These are phyloP conservation scores for Trichophyton verrucosum DNA, from an alignment of 2,329 filamentous ascomycete genomes.

Conservation along the genomic window DNA sequence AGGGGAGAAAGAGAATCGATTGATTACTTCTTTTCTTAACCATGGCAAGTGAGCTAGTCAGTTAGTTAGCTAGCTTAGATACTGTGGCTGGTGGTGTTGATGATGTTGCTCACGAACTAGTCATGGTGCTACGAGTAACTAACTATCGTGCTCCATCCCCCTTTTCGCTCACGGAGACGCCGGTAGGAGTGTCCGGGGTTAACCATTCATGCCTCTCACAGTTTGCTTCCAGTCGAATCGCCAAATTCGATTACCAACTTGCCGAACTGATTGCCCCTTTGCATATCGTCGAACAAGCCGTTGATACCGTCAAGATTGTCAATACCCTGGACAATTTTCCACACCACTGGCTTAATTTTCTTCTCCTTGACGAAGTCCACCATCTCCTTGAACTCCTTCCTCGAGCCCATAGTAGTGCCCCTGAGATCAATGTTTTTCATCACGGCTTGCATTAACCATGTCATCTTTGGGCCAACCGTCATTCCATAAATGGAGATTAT, in stretches of 20 bases:
- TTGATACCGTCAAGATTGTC: conserved; percentile 70
- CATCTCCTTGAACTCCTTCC: conserved; percentile 85
- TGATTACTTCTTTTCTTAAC: not conserved
- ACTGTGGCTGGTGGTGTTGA: not conserved
- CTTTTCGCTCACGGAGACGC: not conserved
- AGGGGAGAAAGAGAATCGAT: not conserved
- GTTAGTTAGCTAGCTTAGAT: not conserved
- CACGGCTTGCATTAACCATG: conserved; percentile 71
- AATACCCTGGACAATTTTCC: conserved; percentile 58
- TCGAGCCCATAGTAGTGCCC: conserved; percentile 83
- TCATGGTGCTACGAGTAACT: not conserved
- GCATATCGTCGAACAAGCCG: conserved; percentile 75
- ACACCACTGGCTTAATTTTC: conserved; percentile 65
- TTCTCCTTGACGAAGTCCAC: conserved; percentile 64
- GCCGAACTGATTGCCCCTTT: conserved; percentile 73
- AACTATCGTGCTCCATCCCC: not conserved
- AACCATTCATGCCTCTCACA: conserved; percentile 5
- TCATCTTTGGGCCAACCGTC: conserved; percentile 75
- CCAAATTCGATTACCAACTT: conserved; percentile 59
- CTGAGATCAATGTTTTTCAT: conserved; percentile 77
- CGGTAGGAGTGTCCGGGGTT: not conserved
- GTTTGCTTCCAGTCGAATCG: conserved; percentile 11
- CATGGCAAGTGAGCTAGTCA: not conserved
- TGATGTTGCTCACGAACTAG: not conserved
- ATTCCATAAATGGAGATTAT: conserved; percentile 84